Evolutionary conservation across 768 basidiomycete species (phyloP).

Genomic region (Panellus pusillus): DNA sequence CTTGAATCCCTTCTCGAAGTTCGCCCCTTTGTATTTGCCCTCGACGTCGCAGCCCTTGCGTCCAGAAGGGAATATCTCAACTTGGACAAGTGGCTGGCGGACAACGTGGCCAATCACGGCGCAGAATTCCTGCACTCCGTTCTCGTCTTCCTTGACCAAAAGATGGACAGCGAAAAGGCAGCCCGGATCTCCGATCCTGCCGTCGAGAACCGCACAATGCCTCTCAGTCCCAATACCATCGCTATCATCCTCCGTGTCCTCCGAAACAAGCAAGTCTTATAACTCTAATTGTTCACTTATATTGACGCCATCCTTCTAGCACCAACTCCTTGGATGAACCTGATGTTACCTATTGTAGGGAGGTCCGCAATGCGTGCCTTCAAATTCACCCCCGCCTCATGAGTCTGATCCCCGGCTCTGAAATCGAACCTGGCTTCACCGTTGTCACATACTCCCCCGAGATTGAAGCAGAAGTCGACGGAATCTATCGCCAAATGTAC

Average conservation of each 20-base stretch:
- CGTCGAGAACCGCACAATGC: conserved; percentile 78
- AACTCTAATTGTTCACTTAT: not conserved
- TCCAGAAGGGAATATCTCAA: conserved; percentile 93
- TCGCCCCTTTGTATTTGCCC: conserved; percentile 83
- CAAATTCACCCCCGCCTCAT: conserved; percentile 96
- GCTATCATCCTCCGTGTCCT: conserved; percentile 91
- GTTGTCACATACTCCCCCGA: conserved; percentile 88
- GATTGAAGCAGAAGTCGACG: conserved; percentile 90
- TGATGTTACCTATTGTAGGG: conserved; percentile 84
- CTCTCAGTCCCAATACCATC: conserved; percentile 84
- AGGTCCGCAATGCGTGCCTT: conserved; percentile 89
- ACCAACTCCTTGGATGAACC: conserved; percentile 71
- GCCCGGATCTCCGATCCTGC: conserved; percentile 75
- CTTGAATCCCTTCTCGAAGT: conserved; percentile 90
- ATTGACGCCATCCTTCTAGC: conserved; percentile 36
- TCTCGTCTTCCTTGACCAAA: conserved; percentile 86
- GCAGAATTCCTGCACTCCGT: conserved; percentile 85
- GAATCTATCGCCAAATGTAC: conserved; percentile 98
- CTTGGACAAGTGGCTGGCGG: conserved; percentile 94
- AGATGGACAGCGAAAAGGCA: conserved; percentile 87
- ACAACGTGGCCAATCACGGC: conserved; percentile 80
- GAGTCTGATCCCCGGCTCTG: conserved; percentile 84
- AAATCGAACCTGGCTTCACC: conserved; percentile 87
- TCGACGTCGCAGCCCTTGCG: conserved; percentile 93
- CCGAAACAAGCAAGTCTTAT: conserved; percentile 67